Base-by-base conservation (phyloP, 805 yeast species). In the Candida easanensis region DNA sequence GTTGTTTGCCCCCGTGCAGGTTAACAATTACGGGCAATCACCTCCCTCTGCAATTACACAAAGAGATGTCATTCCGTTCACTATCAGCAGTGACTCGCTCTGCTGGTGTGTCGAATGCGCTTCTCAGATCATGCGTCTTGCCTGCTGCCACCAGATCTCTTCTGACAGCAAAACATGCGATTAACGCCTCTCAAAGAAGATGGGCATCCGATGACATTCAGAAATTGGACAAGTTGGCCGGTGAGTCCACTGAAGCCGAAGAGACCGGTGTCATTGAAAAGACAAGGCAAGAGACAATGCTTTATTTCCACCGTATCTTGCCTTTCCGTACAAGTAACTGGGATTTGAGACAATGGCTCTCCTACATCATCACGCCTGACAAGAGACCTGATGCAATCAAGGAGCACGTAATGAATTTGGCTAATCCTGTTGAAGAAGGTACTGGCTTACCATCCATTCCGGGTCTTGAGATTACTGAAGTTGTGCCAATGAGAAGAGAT, bases 401-500 rank as follows among this genome's bases (percentile, higher is more conserved):
- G 19, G 68, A 64, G 1, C 66, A 65, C 26, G 66, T 77, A 8
- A 40, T 61, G 40, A 50, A 56, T 2, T 57, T 73, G 11, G 73
- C 79, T 0, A 64, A 68, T 27, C 70, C 75, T 5, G 50, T 51
- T 4, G 49, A 49, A 1, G 44, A 33, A 30, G 42, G 34, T 4
- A 46, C 53, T 17, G 60, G 54, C 2, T 20, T n/a, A 3, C 58
- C 56, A 17, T 68, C 71, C 2, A 63, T 70, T n/a, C 61, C 62
- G 33, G 70, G 67, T 2, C 45, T 81, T 19, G 64, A 71, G 22
- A 68, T 88, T 38, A 70, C 76, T 6, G 80, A 81, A 2, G 72
- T 88, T 23, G 77, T 82, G 25, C 84, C 93, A 0, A 75, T 90
- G 42, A 71, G 70, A 44, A 71, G 95, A 47, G 99, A 93, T 58